Evolutionary conservation across 345 rosid genomes (phyloP).

Genomic region (Eucalyptus erythrocorys): DNA sequence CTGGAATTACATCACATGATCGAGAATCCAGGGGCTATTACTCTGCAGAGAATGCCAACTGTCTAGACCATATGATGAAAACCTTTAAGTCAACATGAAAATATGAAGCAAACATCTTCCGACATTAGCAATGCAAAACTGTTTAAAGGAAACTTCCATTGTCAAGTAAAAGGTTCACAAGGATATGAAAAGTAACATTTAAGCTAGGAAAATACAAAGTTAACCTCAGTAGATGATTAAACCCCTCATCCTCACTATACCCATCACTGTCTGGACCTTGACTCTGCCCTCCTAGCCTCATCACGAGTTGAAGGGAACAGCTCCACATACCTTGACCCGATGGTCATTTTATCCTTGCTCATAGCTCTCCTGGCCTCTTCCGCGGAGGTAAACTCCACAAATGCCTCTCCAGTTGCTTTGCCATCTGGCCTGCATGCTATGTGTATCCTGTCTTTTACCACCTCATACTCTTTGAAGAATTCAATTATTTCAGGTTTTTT

Average conservation of each 20-base stretch:
- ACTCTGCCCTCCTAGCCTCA: slow-evolving; percentile 79
- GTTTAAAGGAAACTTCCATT: not conserved
- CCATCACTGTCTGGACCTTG: slow-evolving; percentile 81
- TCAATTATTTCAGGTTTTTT: slow-evolving; percentile 54
- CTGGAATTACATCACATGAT: not conserved
- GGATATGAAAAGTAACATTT: not conserved
- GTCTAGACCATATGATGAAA: not conserved
- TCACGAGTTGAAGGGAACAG: slow-evolving; percentile 74
- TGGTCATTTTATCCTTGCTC: slow-evolving; percentile 85
- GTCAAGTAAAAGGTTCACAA: not conserved
- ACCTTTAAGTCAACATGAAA: not conserved
- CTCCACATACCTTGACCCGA: slow-evolving; percentile 83
- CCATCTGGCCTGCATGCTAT: slow-evolving; percentile 91
- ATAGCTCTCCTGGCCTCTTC: slow-evolving; percentile 86
- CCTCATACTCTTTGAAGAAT: slow-evolving; percentile 53
- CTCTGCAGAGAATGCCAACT: not conserved
- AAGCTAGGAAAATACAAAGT: not conserved
- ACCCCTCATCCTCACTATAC: not conserved
- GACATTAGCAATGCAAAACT: not conserved
- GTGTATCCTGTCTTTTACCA: slow-evolving; percentile 50
- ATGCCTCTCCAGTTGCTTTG: slow-evolving; percentile 92
- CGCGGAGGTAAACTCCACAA: slow-evolving; percentile 59
- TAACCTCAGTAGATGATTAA: not conserved
- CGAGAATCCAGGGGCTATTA: not conserved
- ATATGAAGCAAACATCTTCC: not conserved